phyloP scores from a whole-genome alignment of 176 grass and related monocot genomes.

The Cenchrus purpureus region DNA sequence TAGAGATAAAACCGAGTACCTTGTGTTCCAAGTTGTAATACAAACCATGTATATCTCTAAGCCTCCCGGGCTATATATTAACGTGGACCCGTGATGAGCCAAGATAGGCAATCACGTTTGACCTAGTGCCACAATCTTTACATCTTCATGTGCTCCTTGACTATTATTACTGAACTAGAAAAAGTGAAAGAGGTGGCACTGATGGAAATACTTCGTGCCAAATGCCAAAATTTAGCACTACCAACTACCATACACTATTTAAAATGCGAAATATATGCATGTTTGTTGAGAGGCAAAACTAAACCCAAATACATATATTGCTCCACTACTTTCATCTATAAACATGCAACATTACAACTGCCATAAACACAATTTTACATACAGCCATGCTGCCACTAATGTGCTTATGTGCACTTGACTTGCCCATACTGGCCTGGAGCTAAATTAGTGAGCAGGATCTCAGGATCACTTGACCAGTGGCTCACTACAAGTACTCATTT shows the following conservation, averaged over 20 bases:
- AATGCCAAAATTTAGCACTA: not conserved
- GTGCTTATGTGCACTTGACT: not conserved
- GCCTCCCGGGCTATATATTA: no score
- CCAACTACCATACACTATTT: not conserved
- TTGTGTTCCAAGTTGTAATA: no score
- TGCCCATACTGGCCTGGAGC: not conserved
- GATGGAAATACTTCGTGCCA: not conserved
- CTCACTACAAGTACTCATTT: not conserved
- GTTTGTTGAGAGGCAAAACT: not conserved
- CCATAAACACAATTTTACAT: not conserved
- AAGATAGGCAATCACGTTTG: no score
- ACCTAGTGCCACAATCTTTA: no score
- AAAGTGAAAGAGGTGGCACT: not conserved
- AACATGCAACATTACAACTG: not conserved
- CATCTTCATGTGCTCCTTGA: no score
- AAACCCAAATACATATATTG: not conserved
- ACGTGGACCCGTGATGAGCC: no score
- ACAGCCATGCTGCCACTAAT: not conserved
- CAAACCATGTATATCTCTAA: no score
- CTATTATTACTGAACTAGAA: not conserved
- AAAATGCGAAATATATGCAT: not conserved
- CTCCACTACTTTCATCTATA: not conserved
- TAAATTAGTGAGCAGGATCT: slow-evolving; percentile 5
- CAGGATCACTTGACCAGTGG: not conserved
- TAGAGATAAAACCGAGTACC: no score